Conservation (phyloP, 2,329 filamentous ascomycete species). For the Apiospora saccharicola region DNA sequence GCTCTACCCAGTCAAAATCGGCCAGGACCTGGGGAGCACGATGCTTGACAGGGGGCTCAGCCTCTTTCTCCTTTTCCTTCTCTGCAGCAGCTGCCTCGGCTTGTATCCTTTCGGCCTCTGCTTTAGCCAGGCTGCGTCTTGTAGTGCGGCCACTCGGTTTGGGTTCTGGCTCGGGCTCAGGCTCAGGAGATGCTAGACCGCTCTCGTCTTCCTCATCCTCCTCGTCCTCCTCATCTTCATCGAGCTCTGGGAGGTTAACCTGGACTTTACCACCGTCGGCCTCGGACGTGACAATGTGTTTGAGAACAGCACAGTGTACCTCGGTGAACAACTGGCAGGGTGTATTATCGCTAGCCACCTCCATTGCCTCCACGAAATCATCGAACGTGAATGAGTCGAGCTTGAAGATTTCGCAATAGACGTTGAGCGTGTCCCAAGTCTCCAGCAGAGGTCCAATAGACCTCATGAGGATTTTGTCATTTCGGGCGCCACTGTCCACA, state of each 20-base stretch:
- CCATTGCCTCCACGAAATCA: constrained; percentile 89
- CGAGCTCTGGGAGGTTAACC: constrained; percentile 78
- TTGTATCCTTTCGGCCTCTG: constrained; percentile 74
- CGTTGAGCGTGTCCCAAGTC: constrained; percentile 95
- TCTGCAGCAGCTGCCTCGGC: constrained; percentile 40
- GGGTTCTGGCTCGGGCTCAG: constrained; percentile 75
- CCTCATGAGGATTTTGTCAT: constrained; percentile 76
- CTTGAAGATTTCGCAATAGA: constrained; percentile 95
- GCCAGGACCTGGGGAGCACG: constrained; percentile 79
- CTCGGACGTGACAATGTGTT: constrained; percentile 81
- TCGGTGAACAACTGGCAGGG: constrained; percentile 89
- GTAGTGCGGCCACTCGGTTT: constrained; percentile 76
- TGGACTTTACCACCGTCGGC: constrained; percentile 80
- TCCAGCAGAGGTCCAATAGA: constrained; percentile 88
- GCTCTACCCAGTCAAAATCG: constrained; percentile 84
- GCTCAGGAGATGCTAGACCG: constrained; percentile 59
- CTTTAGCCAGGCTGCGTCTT: constrained; percentile 83
- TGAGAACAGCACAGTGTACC: constrained; percentile 89
- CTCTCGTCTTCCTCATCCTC: constrained; percentile 64
- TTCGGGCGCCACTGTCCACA: constrained; percentile 53
- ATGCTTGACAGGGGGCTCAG: constrained; percentile 62
- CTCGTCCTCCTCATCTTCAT: constrained; percentile 72
- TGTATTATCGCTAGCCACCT: constrained; percentile 74
- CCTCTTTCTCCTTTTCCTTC: constrained; percentile 45
- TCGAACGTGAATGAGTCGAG: constrained; percentile 98